A percentile compares a stretch with the other conserved stretches of the same genome.
These are phyloP conservation scores for Discostella stelligera DNA, from an alignment of 352 stramenopile species.

Conservation along the genomic window DNA sequence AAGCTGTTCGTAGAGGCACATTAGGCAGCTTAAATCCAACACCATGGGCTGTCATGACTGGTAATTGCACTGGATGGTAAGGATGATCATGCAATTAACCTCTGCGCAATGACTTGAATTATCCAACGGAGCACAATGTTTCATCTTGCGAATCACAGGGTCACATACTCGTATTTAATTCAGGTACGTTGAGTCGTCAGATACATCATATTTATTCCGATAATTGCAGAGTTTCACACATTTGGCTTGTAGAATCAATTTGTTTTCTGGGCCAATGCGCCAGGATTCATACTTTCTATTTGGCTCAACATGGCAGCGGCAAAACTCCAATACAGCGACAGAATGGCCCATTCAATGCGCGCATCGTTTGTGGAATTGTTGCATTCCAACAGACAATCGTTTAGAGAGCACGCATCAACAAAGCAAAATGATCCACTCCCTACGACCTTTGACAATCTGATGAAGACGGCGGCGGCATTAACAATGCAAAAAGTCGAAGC, in stretches of 20 bases:
- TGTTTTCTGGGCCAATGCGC: slow-evolving; percentile 59
- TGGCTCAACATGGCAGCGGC: slow-evolving; percentile 67
- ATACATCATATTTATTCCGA: not conserved
- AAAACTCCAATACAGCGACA: slow-evolving; percentile 64
- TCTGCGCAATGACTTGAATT: not conserved
- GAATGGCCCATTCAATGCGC: slow-evolving; percentile 24
- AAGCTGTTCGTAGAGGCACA: slow-evolving; percentile 39
- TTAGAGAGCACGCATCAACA: slow-evolving; percentile 3
- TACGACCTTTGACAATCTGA: slow-evolving; percentile 21
- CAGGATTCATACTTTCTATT: slow-evolving; percentile 59
- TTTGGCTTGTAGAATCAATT: slow-evolving; percentile 53
- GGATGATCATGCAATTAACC: not conserved
- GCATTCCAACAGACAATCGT: slow-evolving; percentile 25
- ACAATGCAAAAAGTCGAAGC: slow-evolving; percentile 32
- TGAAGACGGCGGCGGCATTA: slow-evolving; percentile 37
- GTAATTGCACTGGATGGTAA: slow-evolving; percentile 66
- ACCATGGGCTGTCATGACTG: slow-evolving; percentile 71
- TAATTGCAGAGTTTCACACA: not conserved
- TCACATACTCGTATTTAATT: slow-evolving; percentile 56
- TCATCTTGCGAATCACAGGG: slow-evolving; percentile 17
- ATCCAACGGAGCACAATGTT: not conserved
- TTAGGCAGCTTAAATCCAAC: slow-evolving; percentile 69
- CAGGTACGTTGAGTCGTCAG: slow-evolving; percentile 11
- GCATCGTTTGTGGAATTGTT: slow-evolving; percentile 39
- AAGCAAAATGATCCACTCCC: slow-evolving; percentile 3